Evolutionary conservation across 2,329 filamentous ascomycete species (phyloP).

Genomic region (Aspergillus brasiliensis): DNA sequence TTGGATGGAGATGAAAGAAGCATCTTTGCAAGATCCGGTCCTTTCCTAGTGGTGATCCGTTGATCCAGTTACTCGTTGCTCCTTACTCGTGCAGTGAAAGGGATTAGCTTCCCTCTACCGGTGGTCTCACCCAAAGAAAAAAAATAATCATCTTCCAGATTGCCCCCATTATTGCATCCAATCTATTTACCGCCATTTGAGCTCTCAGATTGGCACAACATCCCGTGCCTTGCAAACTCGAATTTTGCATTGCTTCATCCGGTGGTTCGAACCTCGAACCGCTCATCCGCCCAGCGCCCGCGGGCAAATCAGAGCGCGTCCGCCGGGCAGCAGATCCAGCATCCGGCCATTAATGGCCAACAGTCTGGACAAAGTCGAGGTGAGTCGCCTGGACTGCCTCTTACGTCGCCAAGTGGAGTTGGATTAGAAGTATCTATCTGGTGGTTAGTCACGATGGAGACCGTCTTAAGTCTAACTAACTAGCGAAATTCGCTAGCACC

Average conservation of each 20-base stretch:
- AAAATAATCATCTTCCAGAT: neutral
- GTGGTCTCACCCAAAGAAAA: no score
- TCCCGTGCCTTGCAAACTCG: neutral
- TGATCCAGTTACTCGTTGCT: no score
- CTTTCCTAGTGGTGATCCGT: no score
- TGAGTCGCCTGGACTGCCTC: neutral
- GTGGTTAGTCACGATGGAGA: no score
- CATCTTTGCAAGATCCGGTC: no score
- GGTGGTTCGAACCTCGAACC: slow-evolving; percentile 7
- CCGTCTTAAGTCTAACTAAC: neutral
- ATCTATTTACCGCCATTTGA: slow-evolving; percentile 1
- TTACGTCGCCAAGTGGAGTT: slow-evolving; percentile 3
- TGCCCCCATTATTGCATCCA: neutral
- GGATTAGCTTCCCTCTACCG: no score
- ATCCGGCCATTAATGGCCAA: slow-evolving; percentile 13
- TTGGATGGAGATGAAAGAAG: no score
- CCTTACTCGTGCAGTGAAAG: no score
- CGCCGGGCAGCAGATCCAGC: slow-evolving; percentile 18
- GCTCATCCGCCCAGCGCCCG: slow-evolving; percentile 1
- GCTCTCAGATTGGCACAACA: neutral
- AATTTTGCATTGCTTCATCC: neutral
- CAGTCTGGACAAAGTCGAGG: no score
- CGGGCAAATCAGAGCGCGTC: slow-evolving; percentile 25
- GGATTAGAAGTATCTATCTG: no score
- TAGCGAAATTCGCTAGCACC: no score